Percentiles rank a stretch among this genome's conserved stretches.
phyloP scores from a whole-genome alignment of 2,329 filamentous ascomycete species.

The Nigrospora oryzae region DNA sequence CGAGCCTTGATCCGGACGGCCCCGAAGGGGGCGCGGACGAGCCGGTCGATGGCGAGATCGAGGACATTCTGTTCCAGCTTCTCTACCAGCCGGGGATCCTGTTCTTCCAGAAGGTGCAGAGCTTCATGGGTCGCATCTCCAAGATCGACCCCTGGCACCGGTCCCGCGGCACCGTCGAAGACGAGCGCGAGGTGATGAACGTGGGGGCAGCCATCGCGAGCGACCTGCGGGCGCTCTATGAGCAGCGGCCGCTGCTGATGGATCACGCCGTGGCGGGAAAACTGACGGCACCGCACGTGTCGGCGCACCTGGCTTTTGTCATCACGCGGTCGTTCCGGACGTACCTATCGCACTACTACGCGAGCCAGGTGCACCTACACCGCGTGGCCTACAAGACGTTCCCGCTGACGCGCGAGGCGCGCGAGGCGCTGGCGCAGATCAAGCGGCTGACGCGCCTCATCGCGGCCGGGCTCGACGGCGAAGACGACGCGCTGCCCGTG shows the following conservation, averaged over 20 bases:
- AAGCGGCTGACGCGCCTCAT: constrained; percentile 37
- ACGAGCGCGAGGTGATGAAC: constrained; percentile 50
- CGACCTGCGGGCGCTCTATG: constrained; percentile 41
- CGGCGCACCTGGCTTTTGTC: constrained; percentile 36
- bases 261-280: constrained; percentile 45
- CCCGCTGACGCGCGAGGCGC: constrained; percentile 40
- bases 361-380: constrained; percentile 47
- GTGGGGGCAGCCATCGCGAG: constrained; percentile 39
- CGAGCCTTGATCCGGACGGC: constrained; percentile 24
- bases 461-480: constrained; percentile 25
- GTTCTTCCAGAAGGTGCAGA: constrained; percentile 50
- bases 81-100: constrained; percentile 46
- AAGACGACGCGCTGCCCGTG: constrained; percentile 38
- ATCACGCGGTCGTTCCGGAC: constrained; percentile 46
- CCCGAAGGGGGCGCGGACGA: constrained; percentile 10
- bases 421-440: constrained; percentile 38
- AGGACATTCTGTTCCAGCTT: constrained; percentile 44
- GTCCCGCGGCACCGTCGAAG: constrained; percentile 44
- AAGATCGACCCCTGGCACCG: constrained; percentile 49
- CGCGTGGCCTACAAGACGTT: constrained; percentile 46
- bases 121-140: constrained; percentile 47
- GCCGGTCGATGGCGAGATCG: constrained; percentile 26
- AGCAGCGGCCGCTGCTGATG: constrained; percentile 43
- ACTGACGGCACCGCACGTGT: constrained; percentile 37
- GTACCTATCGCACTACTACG: constrained; percentile 48